Percentiles rank a stretch among this genome's conserved stretches.
Evolutionary conservation across 176 grass and related monocot genomes (phyloP).

Genomic region (Calamus simplicifolius): DNA sequence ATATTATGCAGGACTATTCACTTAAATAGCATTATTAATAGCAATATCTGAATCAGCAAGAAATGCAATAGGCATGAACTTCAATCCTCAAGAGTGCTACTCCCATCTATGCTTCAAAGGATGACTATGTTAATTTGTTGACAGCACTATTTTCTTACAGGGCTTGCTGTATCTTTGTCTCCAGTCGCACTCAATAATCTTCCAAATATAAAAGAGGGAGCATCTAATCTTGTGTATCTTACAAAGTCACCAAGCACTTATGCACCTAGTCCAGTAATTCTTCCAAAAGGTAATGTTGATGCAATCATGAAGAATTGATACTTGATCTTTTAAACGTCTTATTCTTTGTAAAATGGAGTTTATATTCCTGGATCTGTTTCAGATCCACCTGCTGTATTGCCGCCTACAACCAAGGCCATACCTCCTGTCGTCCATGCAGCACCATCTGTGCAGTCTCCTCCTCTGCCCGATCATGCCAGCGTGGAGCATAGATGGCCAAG

Average conservation of each 20-base stretch:
- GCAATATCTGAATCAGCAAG: too few species aligned
- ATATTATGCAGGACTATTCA: too few species aligned
- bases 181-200: constrained; percentile 23
- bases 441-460: background rate
- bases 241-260: too few species aligned
- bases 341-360: too few species aligned
- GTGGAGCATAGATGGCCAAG: background rate
- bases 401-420: constrained; percentile 42
- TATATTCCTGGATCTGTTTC: constrained; percentile 7
- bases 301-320: background rate
- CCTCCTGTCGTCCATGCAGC: constrained; percentile 24
- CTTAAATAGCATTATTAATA: too few species aligned
- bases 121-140: too few species aligned
- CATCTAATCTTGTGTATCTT: too few species aligned
- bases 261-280: constrained; percentile 11
- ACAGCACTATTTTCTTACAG: constrained; percentile 22
- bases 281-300: constrained; percentile 30
- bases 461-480: too few species aligned
- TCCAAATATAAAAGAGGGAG: constrained; percentile 25
- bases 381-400: constrained; percentile 26
- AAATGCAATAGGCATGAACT: too few species aligned
- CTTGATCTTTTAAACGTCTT: background rate
- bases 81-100: too few species aligned
- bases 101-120: too few species aligned
- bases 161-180: constrained; percentile 35